phyloP scores from a whole-genome alignment of 2,329 filamentous ascomycete genomes.

The Chaetomiaceae sp. region DNA sequence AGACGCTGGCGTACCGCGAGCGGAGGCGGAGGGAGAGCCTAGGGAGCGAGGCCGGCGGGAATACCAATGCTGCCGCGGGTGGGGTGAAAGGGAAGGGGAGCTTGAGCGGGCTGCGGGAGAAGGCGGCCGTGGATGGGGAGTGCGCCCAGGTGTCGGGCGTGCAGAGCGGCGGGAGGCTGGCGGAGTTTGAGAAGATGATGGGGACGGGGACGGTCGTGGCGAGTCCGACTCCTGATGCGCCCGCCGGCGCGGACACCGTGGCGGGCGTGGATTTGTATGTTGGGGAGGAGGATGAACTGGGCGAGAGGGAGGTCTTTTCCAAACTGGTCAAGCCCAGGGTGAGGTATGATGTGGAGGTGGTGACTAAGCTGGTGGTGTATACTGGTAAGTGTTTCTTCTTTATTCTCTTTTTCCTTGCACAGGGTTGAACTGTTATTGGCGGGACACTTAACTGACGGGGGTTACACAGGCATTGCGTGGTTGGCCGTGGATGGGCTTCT shows the following conservation, averaged over 20 bases:
- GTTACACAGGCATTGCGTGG: conserved; percentile 65
- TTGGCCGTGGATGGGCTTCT: conserved; percentile 73
- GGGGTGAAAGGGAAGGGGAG: conserved; percentile 43
- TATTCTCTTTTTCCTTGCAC: conserved; percentile 6
- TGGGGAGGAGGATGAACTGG: conserved; percentile 48
- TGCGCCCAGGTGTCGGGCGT: conserved; percentile 38
- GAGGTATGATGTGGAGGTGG: conserved; percentile 95
- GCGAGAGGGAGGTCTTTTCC: conserved; percentile 78
- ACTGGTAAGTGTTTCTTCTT: conserved; percentile 52
- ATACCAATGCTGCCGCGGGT: neutral
- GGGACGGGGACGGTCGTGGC: conserved; percentile 54
- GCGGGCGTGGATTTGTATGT: conserved; percentile 37
- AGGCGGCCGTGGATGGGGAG: conserved; percentile 26
- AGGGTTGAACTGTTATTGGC: neutral
- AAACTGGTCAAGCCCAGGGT: conserved; percentile 81
- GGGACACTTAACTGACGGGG: conserved; percentile 15
- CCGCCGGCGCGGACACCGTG: conserved; percentile 27
- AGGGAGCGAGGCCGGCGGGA: conserved; percentile 43
- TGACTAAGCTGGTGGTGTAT: conserved; percentile 95
- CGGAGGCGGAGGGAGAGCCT: conserved; percentile 52
- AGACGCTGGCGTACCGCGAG: conserved; percentile 88
- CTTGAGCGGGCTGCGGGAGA: conserved; percentile 38
- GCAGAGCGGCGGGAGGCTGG: conserved; percentile 45
- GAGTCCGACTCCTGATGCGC: conserved; percentile 12
- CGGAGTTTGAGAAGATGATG: conserved; percentile 70